These are phyloP conservation scores for Phytopythium litorale DNA, from an alignment of 352 stramenopile species.

Conservation along the genomic window DNA sequence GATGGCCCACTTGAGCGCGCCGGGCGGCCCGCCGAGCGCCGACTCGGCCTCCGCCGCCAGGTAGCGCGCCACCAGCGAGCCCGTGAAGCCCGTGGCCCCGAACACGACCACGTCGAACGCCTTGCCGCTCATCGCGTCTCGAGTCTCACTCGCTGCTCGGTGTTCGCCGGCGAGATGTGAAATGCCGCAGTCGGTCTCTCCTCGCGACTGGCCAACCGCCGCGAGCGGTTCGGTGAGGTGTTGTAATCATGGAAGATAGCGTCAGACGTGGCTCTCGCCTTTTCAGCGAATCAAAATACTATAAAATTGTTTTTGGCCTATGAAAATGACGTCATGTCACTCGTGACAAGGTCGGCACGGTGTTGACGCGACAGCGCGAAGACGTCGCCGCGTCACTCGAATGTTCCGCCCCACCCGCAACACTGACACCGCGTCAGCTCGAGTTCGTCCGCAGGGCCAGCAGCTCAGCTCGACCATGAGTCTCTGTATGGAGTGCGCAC, in stretches of 20 bases:
- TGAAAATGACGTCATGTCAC: neutral
- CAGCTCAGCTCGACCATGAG: too few relatives aligned
- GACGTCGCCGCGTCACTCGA: conserved; percentile 11
- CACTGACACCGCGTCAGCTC: neutral
- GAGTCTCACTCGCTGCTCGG: neutral
- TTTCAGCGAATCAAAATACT: conserved; percentile 11
- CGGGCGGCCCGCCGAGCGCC: conserved; percentile 10
- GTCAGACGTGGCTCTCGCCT: neutral
- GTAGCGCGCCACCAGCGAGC: conserved; percentile 67
- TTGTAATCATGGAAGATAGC: neutral
- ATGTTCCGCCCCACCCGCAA: neutral
- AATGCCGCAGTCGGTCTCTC: too few relatives aligned
- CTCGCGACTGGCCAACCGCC: neutral
- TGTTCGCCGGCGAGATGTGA: neutral
- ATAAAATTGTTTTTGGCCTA: conserved; percentile 2
- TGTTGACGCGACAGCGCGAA: conserved; percentile 18
- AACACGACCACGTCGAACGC: conserved; percentile 74
- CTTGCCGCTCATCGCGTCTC: conserved; percentile 23
- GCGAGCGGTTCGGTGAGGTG: neutral
- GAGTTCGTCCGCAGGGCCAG: too few relatives aligned
- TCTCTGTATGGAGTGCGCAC: too few relatives aligned
- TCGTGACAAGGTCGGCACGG: neutral
- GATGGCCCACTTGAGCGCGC: conserved; percentile 81
- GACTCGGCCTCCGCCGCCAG: conserved; percentile 46
- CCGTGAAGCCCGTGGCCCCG: conserved; percentile 90